Base-by-base conservation (phyloP, 2,329 filamentous ascomycete genomes). In the Calonectria naviculata region DNA sequence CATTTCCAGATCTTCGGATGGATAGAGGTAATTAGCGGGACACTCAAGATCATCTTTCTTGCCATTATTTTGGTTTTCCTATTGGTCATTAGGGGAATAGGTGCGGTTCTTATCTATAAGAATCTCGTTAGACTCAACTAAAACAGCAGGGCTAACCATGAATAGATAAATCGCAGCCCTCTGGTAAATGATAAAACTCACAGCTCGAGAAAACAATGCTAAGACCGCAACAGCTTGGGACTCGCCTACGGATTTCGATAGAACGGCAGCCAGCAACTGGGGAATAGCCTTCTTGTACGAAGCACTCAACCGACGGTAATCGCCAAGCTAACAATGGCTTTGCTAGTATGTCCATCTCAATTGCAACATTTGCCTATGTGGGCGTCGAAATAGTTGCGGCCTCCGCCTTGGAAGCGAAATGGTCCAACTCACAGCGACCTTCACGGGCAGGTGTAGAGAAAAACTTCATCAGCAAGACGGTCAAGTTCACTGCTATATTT, bases 401-500 rank as follows among this genome's bases (percentile, higher is more conserved):
- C 8, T 65, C 62, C 7, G 62, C 62, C 24, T 49, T 65, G 17
- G 62, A 65, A 42, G 62, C 62, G 26, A 36, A 31, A 31, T 44
- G 38, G 41, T 62, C 60, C 12, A 62, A 47, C 19, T 21, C 60
- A n/a, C 38, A 31, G 28, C 38, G 29, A 15, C 12, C n/a, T 26
- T 2, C 38, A 26, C 60, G 9, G 13, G 6, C 19, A 13, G 17
- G 29, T 5, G 28, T 31, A 21, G 41, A 24, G 28, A 31, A 42
- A 46, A 24, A 31, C 38, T 46, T 62, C 15, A 46, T 62, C n/a
- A 46, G 60, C 60, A 46, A 46, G n/a, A 62, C 60, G 6, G 60
- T 62, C 60, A 62, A 62, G 60, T 62, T 62, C 8, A 62, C 60
- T 13, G 41, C 60, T 19, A 46, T 62, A n/a, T 46, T 46, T 24